phyloP scores from a whole-genome alignment of 768 basidiomycete species.

The Trametes cubensis region DNA sequence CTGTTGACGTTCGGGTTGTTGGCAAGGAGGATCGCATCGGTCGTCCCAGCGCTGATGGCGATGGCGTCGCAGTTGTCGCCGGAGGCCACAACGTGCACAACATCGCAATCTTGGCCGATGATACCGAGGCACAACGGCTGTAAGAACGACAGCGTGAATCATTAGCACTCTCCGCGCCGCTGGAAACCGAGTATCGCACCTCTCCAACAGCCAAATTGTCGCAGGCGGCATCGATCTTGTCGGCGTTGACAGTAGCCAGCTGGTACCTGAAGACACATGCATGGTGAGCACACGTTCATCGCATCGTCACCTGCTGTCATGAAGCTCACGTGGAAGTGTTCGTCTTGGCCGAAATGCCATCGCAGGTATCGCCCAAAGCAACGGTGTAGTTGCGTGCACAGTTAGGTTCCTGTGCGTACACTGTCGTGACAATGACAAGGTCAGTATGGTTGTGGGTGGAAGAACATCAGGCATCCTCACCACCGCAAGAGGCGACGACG shows the following conservation, averaged over 20 bases:
- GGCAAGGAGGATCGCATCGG: conserved; percentile 47
- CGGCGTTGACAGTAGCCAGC: conserved; percentile 54
- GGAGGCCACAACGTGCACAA: conserved; percentile 46
- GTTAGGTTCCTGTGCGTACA: conserved; percentile 24
- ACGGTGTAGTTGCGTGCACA: conserved; percentile 61
- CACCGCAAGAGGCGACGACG: not conserved
- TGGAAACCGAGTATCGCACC: conserved; percentile 33
- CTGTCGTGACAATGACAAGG: conserved; percentile 30
- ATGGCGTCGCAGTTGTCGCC: conserved; percentile 57
- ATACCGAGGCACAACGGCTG: conserved; percentile 60
- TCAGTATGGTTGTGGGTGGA: not conserved
- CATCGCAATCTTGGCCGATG: conserved; percentile 56
- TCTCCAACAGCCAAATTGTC: conserved; percentile 57
- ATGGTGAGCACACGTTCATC: not conserved
- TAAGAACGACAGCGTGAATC: not conserved
- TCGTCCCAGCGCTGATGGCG: conserved; percentile 43
- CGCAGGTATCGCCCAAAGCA: conserved; percentile 54
- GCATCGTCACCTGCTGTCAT: not conserved
- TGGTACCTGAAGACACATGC: conserved; percentile 49
- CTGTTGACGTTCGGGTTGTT: conserved; percentile 70
- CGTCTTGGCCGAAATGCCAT: conserved; percentile 48
- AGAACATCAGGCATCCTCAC: not conserved
- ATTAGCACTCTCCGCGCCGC: not conserved
- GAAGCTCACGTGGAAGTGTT: conserved; percentile 50
- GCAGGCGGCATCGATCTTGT: conserved; percentile 54